Percentiles rank a stretch among this genome's conserved stretches.
Conservation (phyloP, 129 eudicot species). For the Mikania micrantha region DNA sequence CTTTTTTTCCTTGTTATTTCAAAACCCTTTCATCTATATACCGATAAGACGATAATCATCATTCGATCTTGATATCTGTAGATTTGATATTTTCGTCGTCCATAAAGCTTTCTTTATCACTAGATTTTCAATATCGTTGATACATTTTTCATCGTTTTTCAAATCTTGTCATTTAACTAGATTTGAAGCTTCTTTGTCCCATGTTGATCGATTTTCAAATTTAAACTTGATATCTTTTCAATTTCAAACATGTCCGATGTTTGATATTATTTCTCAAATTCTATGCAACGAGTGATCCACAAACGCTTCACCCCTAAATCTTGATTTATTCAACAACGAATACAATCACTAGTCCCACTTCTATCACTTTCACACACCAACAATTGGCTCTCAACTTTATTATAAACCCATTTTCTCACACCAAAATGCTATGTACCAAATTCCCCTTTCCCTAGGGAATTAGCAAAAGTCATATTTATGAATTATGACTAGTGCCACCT, state of each 20-base stretch:
- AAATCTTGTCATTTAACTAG: too few species aligned
- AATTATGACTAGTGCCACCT: conserved; percentile 47
- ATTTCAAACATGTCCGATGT: too few species aligned
- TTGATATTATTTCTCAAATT: conserved; percentile 6
- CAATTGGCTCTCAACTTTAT: too few species aligned
- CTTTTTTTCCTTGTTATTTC: too few species aligned
- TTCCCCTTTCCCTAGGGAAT: conserved; percentile 70
- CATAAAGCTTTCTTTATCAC: not conserved
- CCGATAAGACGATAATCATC: too few species aligned
- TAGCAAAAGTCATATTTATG: conserved; percentile 49
- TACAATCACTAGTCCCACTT: conserved; percentile 29
- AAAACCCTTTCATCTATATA: too few species aligned
- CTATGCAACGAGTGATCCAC: conserved; percentile 31
- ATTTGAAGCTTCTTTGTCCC: too few species aligned
- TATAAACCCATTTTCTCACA: too few species aligned
- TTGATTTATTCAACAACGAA: too few species aligned
- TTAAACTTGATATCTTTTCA: not conserved
- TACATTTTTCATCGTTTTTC: conserved; percentile 1
- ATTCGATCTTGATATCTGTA: not conserved
- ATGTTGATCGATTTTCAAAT: too few species aligned
- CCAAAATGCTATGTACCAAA: conserved; percentile 56
- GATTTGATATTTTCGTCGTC: not conserved
- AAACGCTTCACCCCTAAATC: conserved; percentile 26
- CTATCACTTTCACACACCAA: conserved; percentile 18
- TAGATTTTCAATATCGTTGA: too few species aligned